Conservation (phyloP, 2,329 filamentous ascomycete genomes). For the Trichoderma asperellum region DNA sequence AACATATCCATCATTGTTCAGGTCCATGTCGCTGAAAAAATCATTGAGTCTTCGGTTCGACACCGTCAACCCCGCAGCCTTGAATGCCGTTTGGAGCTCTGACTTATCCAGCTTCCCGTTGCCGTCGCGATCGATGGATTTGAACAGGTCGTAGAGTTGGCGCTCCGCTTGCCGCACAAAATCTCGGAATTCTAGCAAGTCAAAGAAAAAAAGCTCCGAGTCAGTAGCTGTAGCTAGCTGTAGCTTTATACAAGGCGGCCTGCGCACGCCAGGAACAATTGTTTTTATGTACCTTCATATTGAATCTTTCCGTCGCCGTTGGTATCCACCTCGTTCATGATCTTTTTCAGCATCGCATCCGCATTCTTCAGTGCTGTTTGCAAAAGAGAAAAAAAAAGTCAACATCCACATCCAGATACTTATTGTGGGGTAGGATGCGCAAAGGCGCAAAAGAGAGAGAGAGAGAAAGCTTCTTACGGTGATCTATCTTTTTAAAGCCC, state of each 20-base stretch:
- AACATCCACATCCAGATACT: not conserved
- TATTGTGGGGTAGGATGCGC: slow-evolving; percentile 10
- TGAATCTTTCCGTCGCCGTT: slow-evolving; percentile 89
- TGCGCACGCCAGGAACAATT: slow-evolving; percentile 1
- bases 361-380: slow-evolving; percentile 79
- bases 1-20: slow-evolving; percentile 84
- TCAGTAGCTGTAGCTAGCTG: slow-evolving; percentile 11
- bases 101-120: slow-evolving; percentile 84
- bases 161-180: slow-evolving; percentile 89
- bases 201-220: slow-evolving; percentile 16
- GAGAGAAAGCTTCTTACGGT: slow-evolving; percentile 63
- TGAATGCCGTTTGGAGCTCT: slow-evolving; percentile 82
- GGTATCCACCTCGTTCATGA: slow-evolving; percentile 81
- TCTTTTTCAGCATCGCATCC: slow-evolving; percentile 77
- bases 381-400: not conserved
- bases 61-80: slow-evolving; percentile 75
- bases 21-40: slow-evolving; percentile 90
- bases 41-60: slow-evolving; percentile 75
- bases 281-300: slow-evolving; percentile 70
- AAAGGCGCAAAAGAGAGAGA: not conserved
- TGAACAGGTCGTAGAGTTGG: slow-evolving; percentile 80
- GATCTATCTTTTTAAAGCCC: slow-evolving; percentile 85
- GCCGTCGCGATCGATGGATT: slow-evolving; percentile 80
- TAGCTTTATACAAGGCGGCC: not conserved
- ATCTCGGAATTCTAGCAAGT: slow-evolving; percentile 73